These are phyloP conservation scores for Flaveria brownii DNA, from an alignment of 129 eudicot genomes.

Conservation along the genomic window DNA sequence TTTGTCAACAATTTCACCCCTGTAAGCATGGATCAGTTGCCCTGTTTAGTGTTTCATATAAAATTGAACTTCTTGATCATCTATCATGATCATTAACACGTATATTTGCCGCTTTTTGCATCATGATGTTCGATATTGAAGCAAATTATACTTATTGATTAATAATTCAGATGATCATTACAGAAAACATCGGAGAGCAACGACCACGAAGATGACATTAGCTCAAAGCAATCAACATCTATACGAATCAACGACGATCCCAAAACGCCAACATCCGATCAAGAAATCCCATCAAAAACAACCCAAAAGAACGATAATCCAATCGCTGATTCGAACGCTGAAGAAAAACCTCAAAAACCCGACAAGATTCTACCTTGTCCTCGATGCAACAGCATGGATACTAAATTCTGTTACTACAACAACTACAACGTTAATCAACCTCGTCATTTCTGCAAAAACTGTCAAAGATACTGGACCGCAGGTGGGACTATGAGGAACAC, in stretches of 20 bases:
- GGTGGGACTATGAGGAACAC: constrained; percentile 87
- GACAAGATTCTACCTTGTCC: constrained; percentile 79
- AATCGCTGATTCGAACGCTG: constrained; percentile 14
- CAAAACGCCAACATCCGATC: constrained; percentile 41
- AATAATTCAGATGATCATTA: not conserved
- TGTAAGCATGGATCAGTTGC: not conserved
- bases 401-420: constrained; percentile 81
- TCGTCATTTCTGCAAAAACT: constrained; percentile 72
- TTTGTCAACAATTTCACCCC: too few relatives aligned
- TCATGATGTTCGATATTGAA: not conserved
- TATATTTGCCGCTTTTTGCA: too few relatives aligned
- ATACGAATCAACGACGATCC: constrained; percentile 45
- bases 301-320: constrained; percentile 34
- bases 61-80: too few relatives aligned
- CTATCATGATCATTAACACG: too few relatives aligned
- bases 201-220: constrained; percentile 32
- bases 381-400: constrained; percentile 78
- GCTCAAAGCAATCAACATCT: constrained; percentile 34
- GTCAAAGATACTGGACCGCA: constrained; percentile 84
- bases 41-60: not conserved
- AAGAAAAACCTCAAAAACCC: constrained; percentile 63
- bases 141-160: not conserved
- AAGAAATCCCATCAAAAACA: constrained; percentile 41
- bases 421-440: constrained; percentile 82
- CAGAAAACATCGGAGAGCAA: constrained; percentile 36